Conservation (phyloP, 2,329 filamentous ascomycete species). For the Ceratocystiopsis minuta region DNA sequence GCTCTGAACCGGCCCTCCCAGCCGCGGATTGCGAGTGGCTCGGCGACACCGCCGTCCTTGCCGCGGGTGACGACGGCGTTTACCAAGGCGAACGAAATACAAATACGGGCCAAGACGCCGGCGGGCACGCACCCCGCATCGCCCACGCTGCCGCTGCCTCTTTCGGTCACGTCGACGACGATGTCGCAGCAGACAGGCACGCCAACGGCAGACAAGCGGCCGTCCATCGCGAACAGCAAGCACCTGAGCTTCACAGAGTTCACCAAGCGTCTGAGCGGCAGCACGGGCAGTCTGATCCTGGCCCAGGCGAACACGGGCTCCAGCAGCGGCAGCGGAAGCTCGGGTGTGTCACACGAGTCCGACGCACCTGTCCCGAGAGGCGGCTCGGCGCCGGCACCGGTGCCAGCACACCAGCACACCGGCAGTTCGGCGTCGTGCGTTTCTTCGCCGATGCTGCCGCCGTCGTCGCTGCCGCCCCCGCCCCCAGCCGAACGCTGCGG, state of each 20-base stretch:
- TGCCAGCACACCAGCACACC: neutral
- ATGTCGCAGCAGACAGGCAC: slow-evolving; percentile 1
- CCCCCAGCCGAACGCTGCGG: slow-evolving; percentile 27
- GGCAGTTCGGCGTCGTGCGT: neutral
- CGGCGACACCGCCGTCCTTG: slow-evolving; percentile 8
- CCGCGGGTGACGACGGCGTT: slow-evolving; percentile 6
- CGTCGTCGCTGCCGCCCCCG: slow-evolving; percentile 12
- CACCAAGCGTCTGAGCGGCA: slow-evolving; percentile 40
- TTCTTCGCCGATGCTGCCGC: slow-evolving; percentile 3
- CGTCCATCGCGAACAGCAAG: slow-evolving; percentile 36
- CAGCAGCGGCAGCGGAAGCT: slow-evolving; percentile 29
- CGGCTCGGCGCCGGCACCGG: too few relatives aligned
- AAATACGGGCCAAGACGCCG: too few relatives aligned
- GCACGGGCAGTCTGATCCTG: slow-evolving; percentile 39
- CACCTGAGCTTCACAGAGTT: slow-evolving; percentile 44
- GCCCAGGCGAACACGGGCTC: slow-evolving; percentile 34
- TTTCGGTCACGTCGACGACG: slow-evolving; percentile 1
- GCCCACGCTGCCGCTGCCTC: slow-evolving; percentile 10
- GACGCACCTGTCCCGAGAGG: too few relatives aligned
- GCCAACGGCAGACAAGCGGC: slow-evolving; percentile 22
- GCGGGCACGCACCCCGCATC: too few relatives aligned
- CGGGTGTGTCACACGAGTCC: slow-evolving; percentile 13
- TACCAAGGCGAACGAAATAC: too few relatives aligned
- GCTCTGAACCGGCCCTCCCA: slow-evolving; percentile 17
- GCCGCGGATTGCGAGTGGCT: slow-evolving; percentile 8